Evolutionary conservation across 2,329 filamentous ascomycete species (phyloP).

Genomic region (Colletotrichum gloeosporioides): DNA sequence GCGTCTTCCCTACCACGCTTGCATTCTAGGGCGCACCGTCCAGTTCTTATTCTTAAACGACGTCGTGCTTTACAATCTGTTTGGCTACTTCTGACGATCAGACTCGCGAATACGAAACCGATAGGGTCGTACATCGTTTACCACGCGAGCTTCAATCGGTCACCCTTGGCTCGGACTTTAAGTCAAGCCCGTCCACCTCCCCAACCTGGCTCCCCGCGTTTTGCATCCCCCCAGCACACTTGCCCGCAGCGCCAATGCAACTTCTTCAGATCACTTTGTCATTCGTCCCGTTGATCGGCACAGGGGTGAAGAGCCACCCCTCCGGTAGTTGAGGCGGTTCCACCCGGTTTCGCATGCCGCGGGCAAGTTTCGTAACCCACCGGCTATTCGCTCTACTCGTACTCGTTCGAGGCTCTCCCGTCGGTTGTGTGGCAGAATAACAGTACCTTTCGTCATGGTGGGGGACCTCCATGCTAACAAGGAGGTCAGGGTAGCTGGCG

Average conservation of each 20-base stretch:
- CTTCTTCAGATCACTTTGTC: background rate
- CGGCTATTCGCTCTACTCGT: background rate
- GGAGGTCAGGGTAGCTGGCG: background rate
- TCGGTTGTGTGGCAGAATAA: background rate
- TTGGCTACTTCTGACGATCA: background rate
- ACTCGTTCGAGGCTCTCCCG: background rate
- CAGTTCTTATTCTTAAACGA: background rate
- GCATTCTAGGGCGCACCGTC: background rate
- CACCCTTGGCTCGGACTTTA: background rate
- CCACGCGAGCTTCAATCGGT: background rate
- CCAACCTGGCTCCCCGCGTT: background rate
- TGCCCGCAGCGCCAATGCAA: background rate
- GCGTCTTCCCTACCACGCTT: background rate
- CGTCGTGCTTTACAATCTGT: background rate
- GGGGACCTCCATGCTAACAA: background rate
- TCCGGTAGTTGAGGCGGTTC: background rate
- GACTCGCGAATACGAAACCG: slow-evolving; percentile 1
- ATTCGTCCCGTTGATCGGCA: background rate
- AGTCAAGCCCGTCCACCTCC: background rate
- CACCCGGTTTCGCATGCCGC: slow-evolving; percentile 5
- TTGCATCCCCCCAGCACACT: background rate
- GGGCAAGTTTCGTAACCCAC: background rate
- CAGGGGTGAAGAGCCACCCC: background rate
- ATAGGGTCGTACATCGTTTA: background rate
- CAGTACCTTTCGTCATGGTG: background rate